Conservation (phyloP, 768 basidiomycete genomes). For the Leccinum ochraceum region DNA sequence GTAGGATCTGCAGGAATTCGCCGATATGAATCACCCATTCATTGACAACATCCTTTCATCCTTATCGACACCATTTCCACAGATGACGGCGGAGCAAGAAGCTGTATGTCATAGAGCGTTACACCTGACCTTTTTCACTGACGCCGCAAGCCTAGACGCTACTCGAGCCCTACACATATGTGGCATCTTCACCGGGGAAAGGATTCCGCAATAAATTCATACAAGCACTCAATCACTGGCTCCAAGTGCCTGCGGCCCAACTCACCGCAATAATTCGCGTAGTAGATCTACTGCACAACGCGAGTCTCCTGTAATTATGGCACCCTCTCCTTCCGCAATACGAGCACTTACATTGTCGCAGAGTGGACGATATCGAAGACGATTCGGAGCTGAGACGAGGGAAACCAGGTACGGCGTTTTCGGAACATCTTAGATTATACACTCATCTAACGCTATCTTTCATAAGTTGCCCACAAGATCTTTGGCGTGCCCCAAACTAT, state of each 20-base stretch:
- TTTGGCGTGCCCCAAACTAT: constrained; percentile 96
- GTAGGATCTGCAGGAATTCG: background rate
- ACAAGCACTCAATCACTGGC: constrained; percentile 90
- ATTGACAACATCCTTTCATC: constrained; percentile 42
- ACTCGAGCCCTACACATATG: constrained; percentile 87
- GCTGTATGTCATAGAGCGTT: constrained; percentile 16
- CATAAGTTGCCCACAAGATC: constrained; percentile 91
- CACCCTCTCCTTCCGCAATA: background rate
- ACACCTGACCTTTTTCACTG: background rate
- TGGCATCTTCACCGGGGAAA: constrained; percentile 84
- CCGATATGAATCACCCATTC: constrained; percentile 27
- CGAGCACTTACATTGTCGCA: constrained; percentile 32
- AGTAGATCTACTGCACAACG: constrained; percentile 91
- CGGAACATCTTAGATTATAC: background rate
- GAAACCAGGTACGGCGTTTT: constrained; percentile 59
- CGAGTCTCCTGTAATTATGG: constrained; percentile 78
- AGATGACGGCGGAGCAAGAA: constrained; percentile 24
- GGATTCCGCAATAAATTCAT: constrained; percentile 87
- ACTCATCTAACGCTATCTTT: background rate
- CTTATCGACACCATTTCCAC: constrained; percentile 30
- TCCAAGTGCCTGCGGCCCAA: constrained; percentile 75
- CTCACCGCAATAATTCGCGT: constrained; percentile 73
- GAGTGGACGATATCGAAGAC: constrained; percentile 96
- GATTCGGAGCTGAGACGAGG: constrained; percentile 85
- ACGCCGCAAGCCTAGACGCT: constrained; percentile 40